phyloP scores from a whole-genome alignment of 345 rosid species.

The Rhodomyrtus tomentosa region DNA sequence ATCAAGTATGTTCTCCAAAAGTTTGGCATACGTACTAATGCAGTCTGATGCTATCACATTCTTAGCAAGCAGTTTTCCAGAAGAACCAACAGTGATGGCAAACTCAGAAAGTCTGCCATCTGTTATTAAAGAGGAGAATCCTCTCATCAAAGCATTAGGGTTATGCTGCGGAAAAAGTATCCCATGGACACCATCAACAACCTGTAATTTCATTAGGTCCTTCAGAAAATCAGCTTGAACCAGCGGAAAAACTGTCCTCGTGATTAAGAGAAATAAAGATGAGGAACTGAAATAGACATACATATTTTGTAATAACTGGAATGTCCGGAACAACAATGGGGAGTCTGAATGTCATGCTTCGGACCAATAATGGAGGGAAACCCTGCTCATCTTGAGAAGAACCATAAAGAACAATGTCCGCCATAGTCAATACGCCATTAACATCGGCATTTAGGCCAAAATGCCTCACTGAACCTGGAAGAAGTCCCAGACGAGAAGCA shows the following conservation, averaged over 20 bases:
- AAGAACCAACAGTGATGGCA: conserved; percentile 59
- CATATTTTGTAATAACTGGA: conserved; percentile 68
- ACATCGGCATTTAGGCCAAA: conserved; percentile 70
- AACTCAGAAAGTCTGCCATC: conserved; percentile 70
- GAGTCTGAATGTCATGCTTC: conserved; percentile 85
- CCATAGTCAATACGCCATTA: conserved; percentile 56
- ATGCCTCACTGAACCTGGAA: conserved; percentile 53
- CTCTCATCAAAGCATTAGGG: conserved; percentile 56
- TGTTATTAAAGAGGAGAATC: conserved; percentile 62
- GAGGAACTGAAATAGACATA: conserved; percentile 16
- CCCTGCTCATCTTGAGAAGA: conserved; percentile 94
- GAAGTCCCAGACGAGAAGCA: conserved; percentile 68
- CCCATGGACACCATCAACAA: conserved; percentile 61
- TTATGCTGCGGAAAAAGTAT: conserved; percentile 48
- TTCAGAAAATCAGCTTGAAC: not conserved
- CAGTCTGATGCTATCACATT: conserved; percentile 76
- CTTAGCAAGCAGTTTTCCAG: conserved; percentile 74
- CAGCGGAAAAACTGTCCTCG: not conserved
- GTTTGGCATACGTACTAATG: conserved; percentile 56
- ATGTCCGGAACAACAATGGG: conserved; percentile 70
- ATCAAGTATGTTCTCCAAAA: conserved; percentile 63
- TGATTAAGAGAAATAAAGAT: not conserved
- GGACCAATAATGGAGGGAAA: conserved; percentile 69
- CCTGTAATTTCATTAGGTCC: conserved; percentile 26
- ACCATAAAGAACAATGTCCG: conserved; percentile 83